phyloP scores from a whole-genome alignment of 495 filamentous ascomycete species.

The Ramalina intermedia region DNA sequence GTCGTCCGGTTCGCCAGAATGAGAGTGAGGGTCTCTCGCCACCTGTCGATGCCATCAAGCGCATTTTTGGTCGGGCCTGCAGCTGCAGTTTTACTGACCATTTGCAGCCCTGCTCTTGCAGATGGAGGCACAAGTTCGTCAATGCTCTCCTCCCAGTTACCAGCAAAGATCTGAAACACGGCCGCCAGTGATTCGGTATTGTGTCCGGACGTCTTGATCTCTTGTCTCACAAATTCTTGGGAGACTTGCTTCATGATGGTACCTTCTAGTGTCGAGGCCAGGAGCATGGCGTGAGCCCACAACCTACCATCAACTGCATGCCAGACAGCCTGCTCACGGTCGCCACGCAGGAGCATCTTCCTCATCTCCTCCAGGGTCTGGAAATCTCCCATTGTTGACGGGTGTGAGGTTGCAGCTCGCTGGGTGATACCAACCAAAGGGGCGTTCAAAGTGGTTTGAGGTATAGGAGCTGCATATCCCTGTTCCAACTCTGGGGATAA shows the following conservation, averaged over 20 bases:
- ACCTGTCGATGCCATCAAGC: constrained; percentile 74
- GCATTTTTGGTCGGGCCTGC: constrained; percentile 53
- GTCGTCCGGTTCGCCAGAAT: constrained; percentile 75
- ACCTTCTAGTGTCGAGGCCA: constrained; percentile 59
- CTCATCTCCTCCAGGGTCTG: constrained; percentile 55
- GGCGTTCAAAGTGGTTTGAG: constrained; percentile 20
- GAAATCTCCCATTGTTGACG: constrained; percentile 49
- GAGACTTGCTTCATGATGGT: constrained; percentile 79
- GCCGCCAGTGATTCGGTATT: constrained; percentile 77
- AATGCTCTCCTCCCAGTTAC: constrained; percentile 85
- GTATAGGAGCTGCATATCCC: constrained; percentile 12
- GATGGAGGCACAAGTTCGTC: constrained; percentile 94
- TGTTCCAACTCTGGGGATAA: constrained; percentile 49
- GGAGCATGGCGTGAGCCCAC: constrained; percentile 92
- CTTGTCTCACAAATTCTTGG: constrained; percentile 84
- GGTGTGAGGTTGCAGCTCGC: constrained; percentile 18
- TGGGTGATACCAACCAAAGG: constrained; percentile 20
- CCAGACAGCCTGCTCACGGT: constrained; percentile 89
- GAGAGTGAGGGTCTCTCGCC: constrained; percentile 79
- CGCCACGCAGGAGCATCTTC: constrained; percentile 56
- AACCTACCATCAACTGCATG: constrained; percentile 81
- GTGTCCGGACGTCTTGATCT: constrained; percentile 63
- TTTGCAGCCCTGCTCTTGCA: constrained; percentile 79
- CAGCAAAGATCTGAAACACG: constrained; percentile 83
- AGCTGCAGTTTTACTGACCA: constrained; percentile 56